These are phyloP conservation scores for Atalantia buxifolia DNA, from an alignment of 345 rosid genomes.

Conservation along the genomic window DNA sequence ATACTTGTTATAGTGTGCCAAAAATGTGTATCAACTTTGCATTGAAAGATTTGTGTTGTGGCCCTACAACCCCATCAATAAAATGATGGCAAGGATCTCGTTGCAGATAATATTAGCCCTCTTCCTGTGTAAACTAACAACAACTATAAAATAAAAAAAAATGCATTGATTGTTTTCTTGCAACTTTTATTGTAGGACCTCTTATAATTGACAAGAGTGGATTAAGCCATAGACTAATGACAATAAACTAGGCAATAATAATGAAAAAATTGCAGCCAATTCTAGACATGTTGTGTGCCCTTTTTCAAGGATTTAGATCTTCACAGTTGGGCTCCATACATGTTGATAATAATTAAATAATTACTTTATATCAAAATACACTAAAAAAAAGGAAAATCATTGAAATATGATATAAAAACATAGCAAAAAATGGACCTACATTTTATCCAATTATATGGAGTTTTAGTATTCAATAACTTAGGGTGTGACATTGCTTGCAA, in stretches of 20 bases:
- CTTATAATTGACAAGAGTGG: neutral
- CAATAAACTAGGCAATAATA: slow-evolving; percentile 10
- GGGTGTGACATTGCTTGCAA: neutral
- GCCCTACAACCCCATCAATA: too few species aligned
- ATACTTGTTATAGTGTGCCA: too few species aligned
- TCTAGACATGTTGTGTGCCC: too few species aligned
- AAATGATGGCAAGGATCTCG: too few species aligned
- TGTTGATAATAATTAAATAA: neutral
- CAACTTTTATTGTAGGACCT: neutral
- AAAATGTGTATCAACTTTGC: too few species aligned
- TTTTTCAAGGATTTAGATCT: too few species aligned
- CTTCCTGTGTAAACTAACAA: too few species aligned
- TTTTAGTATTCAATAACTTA: neutral
- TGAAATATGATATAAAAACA: neutral
- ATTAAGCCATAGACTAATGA: neutral
- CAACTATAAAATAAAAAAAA: too few species aligned
- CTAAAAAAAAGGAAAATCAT: neutral
- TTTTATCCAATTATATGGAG: neutral
- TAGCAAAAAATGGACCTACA: neutral
- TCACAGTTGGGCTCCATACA: too few species aligned
- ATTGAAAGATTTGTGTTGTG: too few species aligned
- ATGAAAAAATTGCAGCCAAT: neutral
- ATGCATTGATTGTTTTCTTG: neutral
- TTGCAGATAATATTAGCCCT: too few species aligned
- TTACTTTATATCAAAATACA: too few species aligned